These are phyloP conservation scores for Cairneyella variabilis DNA, from an alignment of 495 filamentous ascomycete genomes.

Conservation along the genomic window DNA sequence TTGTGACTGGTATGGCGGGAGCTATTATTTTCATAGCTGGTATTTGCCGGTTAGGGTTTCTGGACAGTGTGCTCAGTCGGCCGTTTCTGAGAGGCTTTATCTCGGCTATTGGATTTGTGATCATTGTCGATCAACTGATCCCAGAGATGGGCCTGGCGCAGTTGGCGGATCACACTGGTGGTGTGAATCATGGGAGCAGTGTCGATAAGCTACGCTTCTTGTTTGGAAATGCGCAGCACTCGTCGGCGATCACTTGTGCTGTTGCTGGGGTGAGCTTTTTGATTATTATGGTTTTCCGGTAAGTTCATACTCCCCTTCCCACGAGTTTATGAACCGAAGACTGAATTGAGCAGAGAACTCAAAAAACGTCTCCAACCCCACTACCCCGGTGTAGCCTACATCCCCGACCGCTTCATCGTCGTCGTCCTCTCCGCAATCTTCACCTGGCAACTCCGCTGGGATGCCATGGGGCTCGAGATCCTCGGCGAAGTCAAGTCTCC, in stretches of 20 bases:
- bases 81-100: conserved; percentile 96
- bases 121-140: conserved; percentile 90
- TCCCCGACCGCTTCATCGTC: conserved; percentile 89
- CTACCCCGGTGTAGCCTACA: conserved; percentile 77
- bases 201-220: conserved; percentile 83
- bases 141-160: conserved; percentile 79
- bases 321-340: background rate
- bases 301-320: background rate
- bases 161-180: conserved; percentile 49
- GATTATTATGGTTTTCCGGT: conserved; percentile 76
- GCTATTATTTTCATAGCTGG: conserved; percentile 83
- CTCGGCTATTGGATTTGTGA: conserved; percentile 91
- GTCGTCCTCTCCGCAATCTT: conserved; percentile 83
- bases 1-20: conserved; percentile 83
- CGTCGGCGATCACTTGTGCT: conserved; percentile 68
- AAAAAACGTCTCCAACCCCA: conserved; percentile 81
- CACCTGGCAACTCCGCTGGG: conserved; percentile 76
- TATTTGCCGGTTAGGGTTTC: conserved; percentile 78
- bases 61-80: conserved; percentile 90
- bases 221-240: conserved; percentile 54
- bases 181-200: conserved; percentile 75
- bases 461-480: conserved; percentile 73
- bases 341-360: conserved; percentile 47
- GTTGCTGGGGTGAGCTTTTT: conserved; percentile 77
- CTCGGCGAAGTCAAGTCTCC: conserved; percentile 75